Percentiles rank a stretch among this genome's conserved stretches.
These are phyloP conservation scores for Alternaria arbusti DNA, from an alignment of 2,329 filamentous ascomycete species.

Conservation along the genomic window DNA sequence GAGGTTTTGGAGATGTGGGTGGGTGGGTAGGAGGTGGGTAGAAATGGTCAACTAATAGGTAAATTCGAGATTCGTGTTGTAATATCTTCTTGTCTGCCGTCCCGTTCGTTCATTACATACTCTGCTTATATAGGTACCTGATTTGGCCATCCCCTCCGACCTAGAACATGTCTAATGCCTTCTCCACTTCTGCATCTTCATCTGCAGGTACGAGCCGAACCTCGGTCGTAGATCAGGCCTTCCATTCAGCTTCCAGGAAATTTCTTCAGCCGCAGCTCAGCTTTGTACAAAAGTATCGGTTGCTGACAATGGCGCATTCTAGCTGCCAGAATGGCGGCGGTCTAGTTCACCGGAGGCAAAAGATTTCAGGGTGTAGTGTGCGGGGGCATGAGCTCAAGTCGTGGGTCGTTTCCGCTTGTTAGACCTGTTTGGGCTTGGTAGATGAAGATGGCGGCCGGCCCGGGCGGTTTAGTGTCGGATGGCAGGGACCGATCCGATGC, in stretches of 20 bases:
- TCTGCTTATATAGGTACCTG: background rate
- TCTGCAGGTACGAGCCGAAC: background rate
- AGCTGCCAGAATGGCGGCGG: background rate
- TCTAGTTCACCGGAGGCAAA: background rate
- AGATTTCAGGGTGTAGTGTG: constrained; percentile 2
- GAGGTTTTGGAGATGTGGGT: background rate
- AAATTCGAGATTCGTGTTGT: background rate
- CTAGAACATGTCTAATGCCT: background rate
- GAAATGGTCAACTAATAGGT: background rate
- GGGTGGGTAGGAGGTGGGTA: background rate
- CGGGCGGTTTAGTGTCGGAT: background rate
- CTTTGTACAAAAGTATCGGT: background rate
- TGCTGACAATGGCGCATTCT: background rate
- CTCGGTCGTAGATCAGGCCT: background rate
- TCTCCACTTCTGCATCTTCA: background rate
- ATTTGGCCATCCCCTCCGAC: background rate
- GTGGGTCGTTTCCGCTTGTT: background rate
- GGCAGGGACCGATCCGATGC: background rate
- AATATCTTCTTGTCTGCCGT: background rate
- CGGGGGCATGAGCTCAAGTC: background rate
- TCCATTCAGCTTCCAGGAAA: background rate
- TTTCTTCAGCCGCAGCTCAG: background rate
- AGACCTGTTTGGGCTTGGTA: background rate
- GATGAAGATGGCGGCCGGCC: background rate
- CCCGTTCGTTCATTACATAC: background rate